Evolutionary conservation across 768 basidiomycete species (phyloP).

Genomic region (Russula olivacea): DNA sequence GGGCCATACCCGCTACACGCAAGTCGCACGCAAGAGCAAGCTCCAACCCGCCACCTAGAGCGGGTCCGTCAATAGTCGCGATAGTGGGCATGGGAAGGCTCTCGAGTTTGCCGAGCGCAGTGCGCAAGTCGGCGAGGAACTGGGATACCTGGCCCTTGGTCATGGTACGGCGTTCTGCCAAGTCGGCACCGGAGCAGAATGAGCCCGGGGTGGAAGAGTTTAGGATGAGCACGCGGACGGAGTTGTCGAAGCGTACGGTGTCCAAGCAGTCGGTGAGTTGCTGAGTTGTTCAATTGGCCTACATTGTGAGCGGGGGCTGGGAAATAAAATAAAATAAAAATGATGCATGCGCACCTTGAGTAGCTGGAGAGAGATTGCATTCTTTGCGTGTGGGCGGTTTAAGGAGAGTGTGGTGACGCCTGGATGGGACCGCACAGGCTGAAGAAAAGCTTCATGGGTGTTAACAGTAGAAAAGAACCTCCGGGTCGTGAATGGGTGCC

Average conservation of each 20-base stretch:
- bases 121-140: slow-evolving; percentile 72
- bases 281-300: background rate
- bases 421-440: slow-evolving; percentile 9
- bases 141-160: slow-evolving; percentile 60
- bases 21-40: slow-evolving; percentile 85
- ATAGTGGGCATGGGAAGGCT: slow-evolving; percentile 82
- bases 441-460: slow-evolving; percentile 22
- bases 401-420: slow-evolving; percentile 20
- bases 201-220: slow-evolving; percentile 68
- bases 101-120: slow-evolving; percentile 70
- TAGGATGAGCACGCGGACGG: slow-evolving; percentile 73
- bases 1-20: slow-evolving; percentile 70
- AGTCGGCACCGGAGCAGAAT: slow-evolving; percentile 92
- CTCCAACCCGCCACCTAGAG: slow-evolving; percentile 90
- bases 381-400: slow-evolving; percentile 22
- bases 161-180: slow-evolving; percentile 83
- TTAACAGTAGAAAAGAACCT: slow-evolving; percentile 10
- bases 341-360: slow-evolving; percentile 16
- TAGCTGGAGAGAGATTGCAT: slow-evolving; percentile 24
- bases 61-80: slow-evolving; percentile 88
- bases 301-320: background rate
- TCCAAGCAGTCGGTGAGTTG: slow-evolving; percentile 20
- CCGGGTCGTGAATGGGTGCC: background rate
- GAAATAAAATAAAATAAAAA: background rate
- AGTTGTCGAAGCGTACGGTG: slow-evolving; percentile 42